phyloP scores from a whole-genome alignment of 495 filamentous ascomycete species.

The Penicillium argentinense region DNA sequence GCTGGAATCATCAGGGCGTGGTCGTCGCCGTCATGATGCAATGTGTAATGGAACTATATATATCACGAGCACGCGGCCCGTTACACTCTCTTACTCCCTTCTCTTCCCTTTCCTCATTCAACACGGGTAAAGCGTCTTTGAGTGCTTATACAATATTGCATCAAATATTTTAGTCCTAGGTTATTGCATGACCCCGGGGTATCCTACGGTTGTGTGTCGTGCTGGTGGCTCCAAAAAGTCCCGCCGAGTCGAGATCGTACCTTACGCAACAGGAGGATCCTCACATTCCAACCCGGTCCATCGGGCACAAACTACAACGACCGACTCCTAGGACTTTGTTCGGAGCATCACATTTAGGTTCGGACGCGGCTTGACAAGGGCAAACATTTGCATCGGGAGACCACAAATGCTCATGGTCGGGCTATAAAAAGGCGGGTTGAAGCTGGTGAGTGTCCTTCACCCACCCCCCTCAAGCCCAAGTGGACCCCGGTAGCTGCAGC shows the following conservation, averaged over 20 bases:
- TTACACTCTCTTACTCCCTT: background rate
- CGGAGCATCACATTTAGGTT: slow-evolving; percentile 1
- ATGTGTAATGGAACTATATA: too few species aligned
- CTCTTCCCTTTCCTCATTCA: background rate
- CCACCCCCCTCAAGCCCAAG: too few species aligned
- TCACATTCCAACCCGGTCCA: slow-evolving; percentile 14
- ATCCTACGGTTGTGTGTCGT: too few species aligned
- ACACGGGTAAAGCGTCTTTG: background rate
- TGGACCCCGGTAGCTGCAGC: slow-evolving; percentile 7
- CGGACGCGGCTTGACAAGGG: background rate
- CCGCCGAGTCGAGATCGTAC: too few species aligned
- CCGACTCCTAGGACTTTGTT: background rate
- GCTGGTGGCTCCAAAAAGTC: too few species aligned
- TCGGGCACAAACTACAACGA: slow-evolving; percentile 8
- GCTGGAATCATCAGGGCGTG: too few species aligned
- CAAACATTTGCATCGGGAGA: slow-evolving; percentile 2
- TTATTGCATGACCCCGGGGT: too few species aligned
- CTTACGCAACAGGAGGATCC: too few species aligned
- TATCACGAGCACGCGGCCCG: too few species aligned
- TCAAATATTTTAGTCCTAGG: too few species aligned
- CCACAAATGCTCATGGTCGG: background rate
- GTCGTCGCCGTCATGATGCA: too few species aligned
- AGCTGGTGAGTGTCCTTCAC: background rate
- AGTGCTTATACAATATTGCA: too few species aligned
- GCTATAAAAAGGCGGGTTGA: background rate